These are phyloP conservation scores for Paxillus rubicundulus DNA, from an alignment of 768 basidiomycete species.

Conservation along the genomic window DNA sequence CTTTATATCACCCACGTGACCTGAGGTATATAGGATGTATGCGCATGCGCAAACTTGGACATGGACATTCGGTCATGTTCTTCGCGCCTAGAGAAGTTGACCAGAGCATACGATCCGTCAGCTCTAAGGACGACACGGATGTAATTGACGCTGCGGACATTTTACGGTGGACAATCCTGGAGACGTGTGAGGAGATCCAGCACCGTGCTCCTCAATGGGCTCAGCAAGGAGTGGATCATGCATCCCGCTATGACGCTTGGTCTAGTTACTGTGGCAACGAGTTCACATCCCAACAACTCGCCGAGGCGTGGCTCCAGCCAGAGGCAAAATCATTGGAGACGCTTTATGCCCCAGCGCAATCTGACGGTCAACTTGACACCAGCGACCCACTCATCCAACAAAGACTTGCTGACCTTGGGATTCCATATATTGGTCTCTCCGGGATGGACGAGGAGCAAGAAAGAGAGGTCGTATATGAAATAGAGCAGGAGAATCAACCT, in stretches of 20 bases:
- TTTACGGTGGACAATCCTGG: conserved; percentile 43
- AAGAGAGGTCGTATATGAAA: conserved; percentile 40
- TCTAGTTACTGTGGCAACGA: conserved; percentile 8
- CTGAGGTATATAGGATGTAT: conserved; percentile 40
- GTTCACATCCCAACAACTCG: conserved; percentile 1
- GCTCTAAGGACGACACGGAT: conserved; percentile 6
- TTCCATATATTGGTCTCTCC: conserved; percentile 2
- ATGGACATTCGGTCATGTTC: conserved; percentile 44
- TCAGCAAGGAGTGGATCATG: conserved; percentile 39
- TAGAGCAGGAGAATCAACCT: conserved; percentile 38
- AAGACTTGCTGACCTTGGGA: conserved; percentile 13
- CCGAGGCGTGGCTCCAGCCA: conserved; percentile 36
- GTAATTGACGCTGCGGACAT: conserved; percentile 32
- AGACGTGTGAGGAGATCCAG: conserved; percentile 41
- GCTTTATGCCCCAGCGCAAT: conserved; percentile 27
- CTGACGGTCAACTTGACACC: conserved; percentile 3
- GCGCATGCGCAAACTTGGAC: conserved; percentile 47
- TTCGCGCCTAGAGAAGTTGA: conserved; percentile 44
- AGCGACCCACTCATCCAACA: conserved; percentile 20
- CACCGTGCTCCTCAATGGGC: conserved; percentile 41
- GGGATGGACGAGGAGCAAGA: conserved; percentile 42
- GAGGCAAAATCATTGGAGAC: conserved; percentile 38
- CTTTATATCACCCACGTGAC: background rate
- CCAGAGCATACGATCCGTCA: conserved; percentile 33
- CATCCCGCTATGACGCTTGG: conserved; percentile 24